Conservation (phyloP, 352 stramenopile species). For the Phytopythium helicoides region DNA sequence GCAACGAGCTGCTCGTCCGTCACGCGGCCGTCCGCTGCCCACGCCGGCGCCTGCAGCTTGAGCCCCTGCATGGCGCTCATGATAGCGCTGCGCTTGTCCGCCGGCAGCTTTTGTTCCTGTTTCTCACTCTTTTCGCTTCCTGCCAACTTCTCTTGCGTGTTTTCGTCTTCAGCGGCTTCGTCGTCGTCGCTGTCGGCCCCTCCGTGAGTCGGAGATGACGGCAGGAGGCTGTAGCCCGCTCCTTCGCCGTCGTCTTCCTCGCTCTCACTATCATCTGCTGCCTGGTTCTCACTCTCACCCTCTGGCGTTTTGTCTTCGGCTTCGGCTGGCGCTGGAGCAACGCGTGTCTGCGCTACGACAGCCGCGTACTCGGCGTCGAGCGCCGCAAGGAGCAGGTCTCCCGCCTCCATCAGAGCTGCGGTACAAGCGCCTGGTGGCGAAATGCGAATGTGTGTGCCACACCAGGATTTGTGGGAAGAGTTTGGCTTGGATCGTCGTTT, state of each 20-base stretch:
- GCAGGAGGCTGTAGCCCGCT: conserved; percentile 27
- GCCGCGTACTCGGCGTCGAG: conserved; percentile 66
- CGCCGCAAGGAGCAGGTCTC: conserved; percentile 49
- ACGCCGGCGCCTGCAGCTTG: conserved; percentile 43
- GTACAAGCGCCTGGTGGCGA: no score
- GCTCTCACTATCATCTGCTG: conserved; percentile 16
- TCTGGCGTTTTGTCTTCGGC: conserved; percentile 9
- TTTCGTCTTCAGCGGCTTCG: conserved; percentile 16
- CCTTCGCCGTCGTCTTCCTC: conserved; percentile 19
- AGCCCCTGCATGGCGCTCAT: conserved; percentile 59
- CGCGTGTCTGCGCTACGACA: conserved; percentile 39
- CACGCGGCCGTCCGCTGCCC: conserved; percentile 29
- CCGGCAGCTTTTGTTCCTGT: conserved; percentile 18
- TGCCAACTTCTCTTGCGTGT: conserved; percentile 6
- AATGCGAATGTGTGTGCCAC: no score
- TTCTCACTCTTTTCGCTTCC: conserved; percentile 1
- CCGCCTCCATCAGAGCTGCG: conserved; percentile 36
- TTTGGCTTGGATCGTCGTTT: no score
- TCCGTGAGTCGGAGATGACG: conserved; percentile 24
- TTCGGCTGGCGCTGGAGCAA: not conserved
- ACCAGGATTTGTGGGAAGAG: no score
- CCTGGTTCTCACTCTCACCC: conserved; percentile 13
- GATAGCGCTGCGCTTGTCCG: conserved; percentile 32
- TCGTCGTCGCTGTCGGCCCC: conserved; percentile 14
- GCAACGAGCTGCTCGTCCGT: conserved; percentile 55